phyloP scores from a whole-genome alignment of 371 early-diverging fungal species.

The Actinomortierella ambigua region DNA sequence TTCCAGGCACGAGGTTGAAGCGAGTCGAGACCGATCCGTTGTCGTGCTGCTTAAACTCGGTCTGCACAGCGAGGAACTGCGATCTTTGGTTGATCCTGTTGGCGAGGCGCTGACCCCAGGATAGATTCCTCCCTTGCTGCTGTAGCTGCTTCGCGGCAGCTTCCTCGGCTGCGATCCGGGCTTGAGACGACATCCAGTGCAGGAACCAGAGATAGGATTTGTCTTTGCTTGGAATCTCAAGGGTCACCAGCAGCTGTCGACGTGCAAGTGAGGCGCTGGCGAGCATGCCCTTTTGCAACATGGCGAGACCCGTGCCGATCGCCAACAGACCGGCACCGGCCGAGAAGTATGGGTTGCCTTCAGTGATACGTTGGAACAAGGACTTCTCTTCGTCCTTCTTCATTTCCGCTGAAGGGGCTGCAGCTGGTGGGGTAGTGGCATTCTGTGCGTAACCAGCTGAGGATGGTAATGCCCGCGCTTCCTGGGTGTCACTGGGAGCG shows the following conservation, averaged over 20 bases:
- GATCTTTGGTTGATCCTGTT: conserved; percentile 46
- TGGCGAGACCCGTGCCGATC: conserved; percentile 83
- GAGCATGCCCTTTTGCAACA: conserved; percentile 74
- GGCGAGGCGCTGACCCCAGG: conserved; percentile 44
- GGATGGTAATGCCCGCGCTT: no score
- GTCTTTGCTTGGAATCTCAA: conserved; percentile 95
- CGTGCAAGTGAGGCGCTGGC: conserved; percentile 71
- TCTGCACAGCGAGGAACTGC: conserved; percentile 88
- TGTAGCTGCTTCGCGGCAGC: conserved; percentile 13
- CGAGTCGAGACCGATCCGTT: conserved; percentile 87
- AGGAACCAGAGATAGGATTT: conserved; percentile 93
- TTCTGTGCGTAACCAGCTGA: no score
- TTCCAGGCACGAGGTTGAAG: conserved; percentile 91
- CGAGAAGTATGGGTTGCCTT: conserved; percentile 88
- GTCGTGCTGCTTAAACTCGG: conserved; percentile 86
- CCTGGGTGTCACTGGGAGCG: no score
- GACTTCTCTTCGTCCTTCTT: conserved; percentile 10
- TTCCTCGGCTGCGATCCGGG: conserved; percentile 39
- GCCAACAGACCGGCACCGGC: conserved; percentile 95
- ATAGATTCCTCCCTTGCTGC: conserved; percentile 31
- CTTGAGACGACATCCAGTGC: conserved; percentile 84
- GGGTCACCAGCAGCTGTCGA: conserved; percentile 83
- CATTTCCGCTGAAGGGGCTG: no score
- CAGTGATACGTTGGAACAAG: conserved; percentile 21
- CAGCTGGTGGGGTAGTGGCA: no score